Base-by-base conservation (phyloP, 805 yeast genomes). In the Candida michaelii region DNA sequence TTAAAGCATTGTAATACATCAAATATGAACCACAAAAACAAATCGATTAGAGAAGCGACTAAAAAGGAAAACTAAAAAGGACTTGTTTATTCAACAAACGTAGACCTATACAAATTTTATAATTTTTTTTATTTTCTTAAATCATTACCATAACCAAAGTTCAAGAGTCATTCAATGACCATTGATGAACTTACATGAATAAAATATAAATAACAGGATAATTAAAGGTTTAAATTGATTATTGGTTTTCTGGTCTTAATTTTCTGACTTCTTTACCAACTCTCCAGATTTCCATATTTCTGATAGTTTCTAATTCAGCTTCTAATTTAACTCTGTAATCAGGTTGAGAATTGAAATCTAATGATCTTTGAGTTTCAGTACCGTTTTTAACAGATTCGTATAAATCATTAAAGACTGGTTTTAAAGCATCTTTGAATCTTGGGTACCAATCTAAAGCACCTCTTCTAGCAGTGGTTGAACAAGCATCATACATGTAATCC, bases 401-500 rank as follows among this genome's bases (percentile, higher is more conserved):
- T 65, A 93, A 82, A 66, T 93, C 95, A 74, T 86, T 81, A 82
- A 93, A 93, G 48, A 93, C 97, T 64, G 99, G 98, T 81, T 93
- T 93, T 76, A 93, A 82, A 66, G 97, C 97, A 59, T 88, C 91
- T 83, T 90, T 90, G 89, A 93, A 93, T 74, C 85, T 78, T 74
- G 98, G 98, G 81, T 93, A 91, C 99, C 99, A 93, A 80, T 93
- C 99, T 63, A 93, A 82, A 69, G 99, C 99, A 82, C 99, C 99
- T 80, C 99, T 89, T 83, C 98, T 89, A 64, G 99, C 99, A 58
- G 99, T 93, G 66, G 99, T 93, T 58, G 99, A 93, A 78, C 99
- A 93, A 63, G 99, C 99, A 69, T 93, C 98, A 83, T 93, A 93
- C 99, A 93, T 93, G 91, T 93, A 93, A 77, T 93, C 99, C 99